Evolutionary conservation across 345 rosid genomes (phyloP).

Genomic region (Citrus unshiu): DNA sequence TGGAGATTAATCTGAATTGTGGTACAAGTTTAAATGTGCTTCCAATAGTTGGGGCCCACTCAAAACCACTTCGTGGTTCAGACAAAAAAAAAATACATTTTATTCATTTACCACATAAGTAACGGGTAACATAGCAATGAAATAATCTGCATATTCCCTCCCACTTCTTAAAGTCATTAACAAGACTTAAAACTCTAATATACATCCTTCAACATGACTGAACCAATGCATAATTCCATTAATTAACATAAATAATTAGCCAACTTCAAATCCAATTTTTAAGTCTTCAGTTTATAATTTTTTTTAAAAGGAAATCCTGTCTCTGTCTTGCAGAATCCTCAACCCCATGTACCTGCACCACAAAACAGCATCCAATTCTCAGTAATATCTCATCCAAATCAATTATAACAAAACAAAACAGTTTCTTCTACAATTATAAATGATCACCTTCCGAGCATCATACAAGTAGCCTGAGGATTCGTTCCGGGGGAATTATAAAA

Average conservation of each 20-base stretch:
- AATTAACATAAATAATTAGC: not conserved
- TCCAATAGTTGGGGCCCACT: rapidly evolving
- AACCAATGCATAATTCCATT: not conserved
- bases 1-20: rapidly evolving
- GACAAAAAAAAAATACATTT: too few relatives aligned
- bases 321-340: conserved; percentile 25
- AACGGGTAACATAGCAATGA: not conserved
- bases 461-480: conserved; percentile 71
- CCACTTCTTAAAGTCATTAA: not conserved
- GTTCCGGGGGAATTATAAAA: conserved; percentile 57
- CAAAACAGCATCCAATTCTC: not conserved
- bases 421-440: not conserved
- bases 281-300: not conserved
- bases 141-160: not conserved
- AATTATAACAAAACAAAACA: not conserved
- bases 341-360: conserved; percentile 46
- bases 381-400: not conserved
- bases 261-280: not conserved
- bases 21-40: rapidly evolving
- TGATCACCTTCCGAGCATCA: conserved; percentile 80
- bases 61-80: rapidly evolving
- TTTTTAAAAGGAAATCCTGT: not conserved
- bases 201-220: not conserved
- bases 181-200: not conserved
- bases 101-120: too few relatives aligned